Evolutionary conservation across 768 basidiomycete species (phyloP), one percentile per base, ranked within the genome.

Genomic region (Chalciporus chontae): DNA sequence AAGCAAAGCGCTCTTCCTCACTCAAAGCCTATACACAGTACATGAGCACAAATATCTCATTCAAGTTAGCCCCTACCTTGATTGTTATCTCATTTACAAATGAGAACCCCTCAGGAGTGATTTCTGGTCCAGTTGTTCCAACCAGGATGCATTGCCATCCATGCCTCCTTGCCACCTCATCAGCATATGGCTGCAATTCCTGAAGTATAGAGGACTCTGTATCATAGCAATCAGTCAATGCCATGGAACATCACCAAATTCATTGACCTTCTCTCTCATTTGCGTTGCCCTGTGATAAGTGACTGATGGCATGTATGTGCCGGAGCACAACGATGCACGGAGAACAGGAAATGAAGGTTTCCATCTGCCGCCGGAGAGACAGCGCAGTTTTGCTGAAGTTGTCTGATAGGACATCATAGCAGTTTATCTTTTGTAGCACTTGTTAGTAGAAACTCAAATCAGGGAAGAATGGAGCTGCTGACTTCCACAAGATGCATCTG

Each of bases 11-110:
- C 56, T 91, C 86, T 7, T 67, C 61, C 69, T 98, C 95, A 52
- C 75, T 81, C 0, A 92, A 91, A 15, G 87, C 89, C 93, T 96
- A 54, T 2, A 43, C 8, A 24, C 24, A 23, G 48, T 40, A 29
- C 19, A 1, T 50, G 4, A 51, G 34, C 42, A 27, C 6, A 26
- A 3, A 18, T 8, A 19, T 3, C 52, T 13, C 13, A 40, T 26
- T 19, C 13, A 36, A 50, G 6, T 36, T 10, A 15, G 27, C 11
- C 15, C 67, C 29, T 54, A 91, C 93, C 72, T 90, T 80, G 39
- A 94, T 79, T 1, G 66, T 62, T 18, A 96, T 72, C 55, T 92
- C 87, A 60, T 94, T 90, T 63, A 96, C 97, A 72, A 97, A 95
- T 19, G 87, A 62, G 2, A 95, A 68, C 3, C 75, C 74, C 1